Base-by-base conservation (phyloP, 768 basidiomycete genomes). In the Leccinum disarticulatum region DNA sequence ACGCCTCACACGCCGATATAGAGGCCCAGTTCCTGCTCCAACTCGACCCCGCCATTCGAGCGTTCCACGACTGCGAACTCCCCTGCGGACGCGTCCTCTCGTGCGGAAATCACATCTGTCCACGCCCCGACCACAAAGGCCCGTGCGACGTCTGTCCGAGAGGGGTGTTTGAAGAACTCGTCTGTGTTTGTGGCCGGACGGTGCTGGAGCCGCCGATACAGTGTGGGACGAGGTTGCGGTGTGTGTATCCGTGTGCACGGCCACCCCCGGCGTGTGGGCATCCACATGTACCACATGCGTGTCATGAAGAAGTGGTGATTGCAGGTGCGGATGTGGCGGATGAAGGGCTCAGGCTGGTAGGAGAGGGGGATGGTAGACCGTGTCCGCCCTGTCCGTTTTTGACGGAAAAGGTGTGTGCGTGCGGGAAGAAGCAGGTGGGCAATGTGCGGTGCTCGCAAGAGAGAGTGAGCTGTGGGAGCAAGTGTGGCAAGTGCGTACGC, bases 311-410 rank as follows among this genome's bases (percentile, higher is more conserved):
- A 78, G 11, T 68, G 66, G 7, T 75, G 70, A 0, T 73, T 8
- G 72, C 71, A 0, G 71, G 72, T 5, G 60, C 59, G 1, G 68
- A 73, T 52, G 61, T 52, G 54, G 63, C 66, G 3, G 70, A 71
- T 19, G 70, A 72, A 3, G 70, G 68, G 3, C 31, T 69, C 4
- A 59, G 68, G 13, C 9, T 52, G 35, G n/a, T 6, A 1, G 55
- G 22, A 0, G 56, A 51, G 0, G 28, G 19, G 36, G 41, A 33
- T 10, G 30, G 46, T 13, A 30, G 58, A 0, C 14, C 61, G 4
- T 99, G 97, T 71, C 96, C 96, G 1, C 91, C 94, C 0, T 99
- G 97, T 66, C 86, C 89, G 2, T 88, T 86, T 71, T 77, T 99
- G 48, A 87, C 90, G 0, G 79, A 77, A 28, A 95, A 94, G 71